Conservation (phyloP, 2,329 filamentous ascomycete species). For the Venturia nashicola region DNA sequence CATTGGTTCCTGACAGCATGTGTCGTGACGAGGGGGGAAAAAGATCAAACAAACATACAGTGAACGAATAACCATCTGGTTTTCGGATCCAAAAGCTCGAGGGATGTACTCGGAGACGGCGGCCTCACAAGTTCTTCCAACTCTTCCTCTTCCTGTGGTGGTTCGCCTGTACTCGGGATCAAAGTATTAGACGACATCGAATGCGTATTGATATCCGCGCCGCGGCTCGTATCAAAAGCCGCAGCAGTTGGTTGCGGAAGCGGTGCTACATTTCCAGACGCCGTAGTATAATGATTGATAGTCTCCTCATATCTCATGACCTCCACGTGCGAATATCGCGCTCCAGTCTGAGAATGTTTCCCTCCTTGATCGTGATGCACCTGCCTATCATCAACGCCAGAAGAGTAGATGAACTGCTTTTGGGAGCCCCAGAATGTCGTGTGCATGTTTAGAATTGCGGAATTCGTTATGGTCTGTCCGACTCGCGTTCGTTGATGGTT, state of each 20-base stretch:
- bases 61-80: constrained; percentile 25
- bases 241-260: neutral
- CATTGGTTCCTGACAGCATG: neutral
- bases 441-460: neutral
- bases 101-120: neutral
- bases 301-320: neutral
- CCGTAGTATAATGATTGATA: neutral
- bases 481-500: neutral
- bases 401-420: neutral
- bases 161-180: neutral
- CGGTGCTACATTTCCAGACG: neutral
- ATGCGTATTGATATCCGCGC: neutral
- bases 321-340: neutral
- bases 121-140: neutral
- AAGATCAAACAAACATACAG: constrained; percentile 17
- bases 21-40: neutral
- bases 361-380: neutral
- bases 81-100: constrained; percentile 18
- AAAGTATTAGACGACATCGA: neutral
- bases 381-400: neutral
- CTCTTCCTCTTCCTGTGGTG: neutral
- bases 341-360: neutral
- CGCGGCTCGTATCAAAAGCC: neutral
- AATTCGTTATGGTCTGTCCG: neutral
- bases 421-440: neutral